Evolutionary conservation across 345 rosid genomes (phyloP).

Genomic region (Gossypium longicalyx): DNA sequence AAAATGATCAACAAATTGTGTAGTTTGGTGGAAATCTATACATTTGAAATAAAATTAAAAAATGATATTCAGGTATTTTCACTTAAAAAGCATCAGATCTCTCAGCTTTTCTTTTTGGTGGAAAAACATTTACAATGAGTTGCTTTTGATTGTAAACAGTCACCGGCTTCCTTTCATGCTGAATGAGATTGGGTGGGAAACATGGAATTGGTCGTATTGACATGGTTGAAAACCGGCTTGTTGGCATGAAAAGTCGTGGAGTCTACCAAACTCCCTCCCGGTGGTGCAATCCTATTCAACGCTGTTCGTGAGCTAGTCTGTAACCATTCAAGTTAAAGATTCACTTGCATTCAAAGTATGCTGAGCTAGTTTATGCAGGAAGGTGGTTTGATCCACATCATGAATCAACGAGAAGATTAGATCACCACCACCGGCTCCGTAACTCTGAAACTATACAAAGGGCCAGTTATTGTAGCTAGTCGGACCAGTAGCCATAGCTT

Average conservation of each 20-base stretch:
- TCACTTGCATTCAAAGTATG: slow-evolving; percentile 68
- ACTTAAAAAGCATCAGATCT: too few relatives aligned
- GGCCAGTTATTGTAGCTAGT: slow-evolving; percentile 56
- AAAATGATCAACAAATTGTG: too few relatives aligned
- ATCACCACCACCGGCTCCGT: slow-evolving; percentile 64
- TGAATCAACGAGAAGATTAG: slow-evolving; percentile 69
- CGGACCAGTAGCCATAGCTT: slow-evolving; percentile 68
- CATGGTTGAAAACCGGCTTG: slow-evolving; percentile 91
- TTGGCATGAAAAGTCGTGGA: slow-evolving; percentile 95
- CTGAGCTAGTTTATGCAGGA: slow-evolving; percentile 91
- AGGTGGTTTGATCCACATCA: slow-evolving; percentile 94
- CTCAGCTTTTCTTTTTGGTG: too few relatives aligned
- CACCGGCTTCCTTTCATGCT: slow-evolving; percentile 73
- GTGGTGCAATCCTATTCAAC: slow-evolving; percentile 77
- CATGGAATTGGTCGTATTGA: slow-evolving; percentile 86
- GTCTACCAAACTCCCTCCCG: slow-evolving; percentile 83
- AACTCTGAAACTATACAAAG: slow-evolving; percentile 72
- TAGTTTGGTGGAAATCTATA: too few relatives aligned
- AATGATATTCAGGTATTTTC: too few relatives aligned
- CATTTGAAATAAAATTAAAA: too few relatives aligned
- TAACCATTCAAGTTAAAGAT: slow-evolving; percentile 69
- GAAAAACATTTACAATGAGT: too few relatives aligned
- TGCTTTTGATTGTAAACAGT: neutral
- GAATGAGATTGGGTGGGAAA: slow-evolving; percentile 66
- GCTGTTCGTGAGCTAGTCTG: slow-evolving; percentile 81